A percentile compares a stretch with the other conserved stretches of the same genome.
Evolutionary conservation across 2,329 filamentous ascomycete species (phyloP).

Genomic region (Alternaria ventricosa): DNA sequence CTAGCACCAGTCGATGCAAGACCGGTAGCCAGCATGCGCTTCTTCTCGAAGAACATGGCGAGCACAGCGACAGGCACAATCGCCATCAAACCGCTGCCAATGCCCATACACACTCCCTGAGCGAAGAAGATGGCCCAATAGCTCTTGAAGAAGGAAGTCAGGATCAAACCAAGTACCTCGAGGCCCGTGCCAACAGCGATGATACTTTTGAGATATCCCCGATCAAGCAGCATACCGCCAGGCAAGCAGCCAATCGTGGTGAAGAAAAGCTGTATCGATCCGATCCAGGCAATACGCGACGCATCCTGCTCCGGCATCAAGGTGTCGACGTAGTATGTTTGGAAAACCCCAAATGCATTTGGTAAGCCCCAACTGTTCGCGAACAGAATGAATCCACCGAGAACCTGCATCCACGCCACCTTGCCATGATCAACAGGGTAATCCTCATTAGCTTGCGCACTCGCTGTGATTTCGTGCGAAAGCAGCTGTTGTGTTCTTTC

Average conservation of each 20-base stretch:
- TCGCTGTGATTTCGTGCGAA: conserved; percentile 16
- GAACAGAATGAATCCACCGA: conserved; percentile 52
- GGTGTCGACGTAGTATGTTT: conserved; percentile 38
- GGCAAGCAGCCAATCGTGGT: conserved; percentile 42
- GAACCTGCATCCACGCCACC: conserved; percentile 52
- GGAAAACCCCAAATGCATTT: conserved; percentile 42
- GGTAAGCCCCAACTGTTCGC: conserved; percentile 47
- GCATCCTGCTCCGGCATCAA: conserved; percentile 19
- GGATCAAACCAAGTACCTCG: conserved; percentile 31
- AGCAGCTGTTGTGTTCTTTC: conserved; percentile 5
- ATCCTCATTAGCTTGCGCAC: conserved; percentile 12
- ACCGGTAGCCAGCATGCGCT: conserved; percentile 41
- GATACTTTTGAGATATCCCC: conserved; percentile 37
- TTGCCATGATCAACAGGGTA: conserved; percentile 38
- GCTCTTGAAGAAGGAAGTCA: conserved; percentile 24
- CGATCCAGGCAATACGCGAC: conserved; percentile 45
- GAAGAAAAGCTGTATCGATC: conserved; percentile 45
- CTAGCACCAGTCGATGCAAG: conserved; percentile 44
- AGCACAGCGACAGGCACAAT: conserved; percentile 35
- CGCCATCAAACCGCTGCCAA: conserved; percentile 43
- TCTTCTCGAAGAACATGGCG: conserved; percentile 45
- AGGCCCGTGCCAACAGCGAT: conserved; percentile 39
- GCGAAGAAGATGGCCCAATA: conserved; percentile 36
- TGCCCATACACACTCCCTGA: conserved; percentile 44
- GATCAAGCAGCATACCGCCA: conserved; percentile 38